Evolutionary conservation across 2,329 filamentous ascomycete species (phyloP), one percentile per base, ranked within the genome.

Genomic region (Fusarium sp.): DNA sequence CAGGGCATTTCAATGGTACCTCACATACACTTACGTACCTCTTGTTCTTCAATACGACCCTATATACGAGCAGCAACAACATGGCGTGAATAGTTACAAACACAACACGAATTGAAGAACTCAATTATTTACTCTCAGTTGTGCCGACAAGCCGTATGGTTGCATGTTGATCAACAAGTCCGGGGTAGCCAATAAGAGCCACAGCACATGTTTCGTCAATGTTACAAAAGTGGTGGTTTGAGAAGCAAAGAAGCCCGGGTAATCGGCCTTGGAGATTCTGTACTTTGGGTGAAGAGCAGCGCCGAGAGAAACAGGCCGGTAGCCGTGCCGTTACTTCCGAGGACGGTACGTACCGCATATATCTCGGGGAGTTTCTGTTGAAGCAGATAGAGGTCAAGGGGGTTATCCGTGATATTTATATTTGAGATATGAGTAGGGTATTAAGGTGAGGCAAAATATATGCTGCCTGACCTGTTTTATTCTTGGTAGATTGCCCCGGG

Each of bases 251-350:
- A 34, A 44, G 32, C 15, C 12, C 63, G 63, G 63, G 25, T 66
- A 66, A 66, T 66, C 63, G 63, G 63, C 63, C 59, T 52, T 27
- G 32, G 47, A 22, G n/a, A 15, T 8, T 38, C 18, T 38, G 34
- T 38, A 14, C 30, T 29, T 20, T 15, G 43, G 52, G 46, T 54
- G 47, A 70, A 71, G 54, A 56, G 62, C 63, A 71, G 38, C 68
- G 72, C 73, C 70, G 60, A 75, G 73, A 71, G 63, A 71, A 10
- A 63, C 61, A 66, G 51, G 72, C 66, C 71, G 71, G 71, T 73
- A 63, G 40, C 68, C 70, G 70, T 75, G 73, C 73, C 73, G 73
- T 75, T 52, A 71, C 58, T 73, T 75, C 73, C 73, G 73, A 71
- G 47, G 30, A 49, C 22, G 46, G 68, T 65, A 72, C 59, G 70